phyloP scores from a whole-genome alignment of 768 basidiomycete genomes.

The Termitomyces sp. region DNA sequence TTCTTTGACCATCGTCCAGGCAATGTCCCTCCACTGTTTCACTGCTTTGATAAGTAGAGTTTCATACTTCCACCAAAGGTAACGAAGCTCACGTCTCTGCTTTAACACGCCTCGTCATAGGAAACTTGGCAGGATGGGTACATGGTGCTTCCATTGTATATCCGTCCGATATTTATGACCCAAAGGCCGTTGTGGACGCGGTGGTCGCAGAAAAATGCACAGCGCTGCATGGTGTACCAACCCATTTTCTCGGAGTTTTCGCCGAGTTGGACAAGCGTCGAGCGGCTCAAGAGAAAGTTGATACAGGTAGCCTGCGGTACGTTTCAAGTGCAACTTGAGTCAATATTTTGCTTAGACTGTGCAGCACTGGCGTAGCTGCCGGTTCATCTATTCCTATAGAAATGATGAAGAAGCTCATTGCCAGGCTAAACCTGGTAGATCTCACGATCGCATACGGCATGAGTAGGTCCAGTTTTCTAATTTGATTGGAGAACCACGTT shows the following conservation, averaged over 20 bases:
- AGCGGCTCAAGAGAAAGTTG: conserved; percentile 38
- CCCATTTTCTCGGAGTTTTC: conserved; percentile 77
- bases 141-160: conserved; percentile 76
- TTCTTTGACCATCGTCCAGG: conserved; percentile 34
- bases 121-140: conserved; percentile 76
- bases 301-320: conserved; percentile 56
- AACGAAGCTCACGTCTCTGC: conserved; percentile 3
- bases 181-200: conserved; percentile 65
- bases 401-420: conserved; percentile 70
- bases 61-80: background rate
- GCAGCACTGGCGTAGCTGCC: conserved; percentile 75
- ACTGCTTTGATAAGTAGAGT: conserved; percentile 81
- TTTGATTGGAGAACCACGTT: background rate
- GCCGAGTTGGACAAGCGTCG: conserved; percentile 59
- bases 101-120: conserved; percentile 67
- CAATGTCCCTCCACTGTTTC: conserved; percentile 82
- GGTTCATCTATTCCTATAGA: conserved; percentile 79
- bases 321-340: conserved; percentile 4
- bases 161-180: conserved; percentile 61
- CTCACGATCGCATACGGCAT: conserved; percentile 83
- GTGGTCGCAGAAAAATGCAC: conserved; percentile 69
- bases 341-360: background rate
- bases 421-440: conserved; percentile 62
- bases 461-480: conserved; percentile 49
- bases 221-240: conserved; percentile 81